Percentiles rank a stretch among this genome's conserved stretches.
These are phyloP conservation scores for Boletellus sp. DNA, from an alignment of 768 basidiomycete species.

Conservation along the genomic window DNA sequence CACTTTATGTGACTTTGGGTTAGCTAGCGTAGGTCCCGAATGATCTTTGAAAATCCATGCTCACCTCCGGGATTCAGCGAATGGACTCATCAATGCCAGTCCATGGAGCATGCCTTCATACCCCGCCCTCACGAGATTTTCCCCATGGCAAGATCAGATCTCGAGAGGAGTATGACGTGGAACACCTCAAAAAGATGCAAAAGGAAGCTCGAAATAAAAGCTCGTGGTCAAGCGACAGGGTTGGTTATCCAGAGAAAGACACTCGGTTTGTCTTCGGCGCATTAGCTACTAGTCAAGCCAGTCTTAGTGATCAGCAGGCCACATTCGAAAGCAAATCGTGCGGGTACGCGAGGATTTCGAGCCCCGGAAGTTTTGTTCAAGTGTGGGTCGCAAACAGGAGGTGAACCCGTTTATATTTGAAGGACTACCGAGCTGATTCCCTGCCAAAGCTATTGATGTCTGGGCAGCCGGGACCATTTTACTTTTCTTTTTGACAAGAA, in stretches of 20 bases:
- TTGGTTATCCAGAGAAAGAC: slow-evolving; percentile 78
- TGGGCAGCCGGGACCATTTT: slow-evolving; percentile 95
- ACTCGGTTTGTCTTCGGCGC: slow-evolving; percentile 44
- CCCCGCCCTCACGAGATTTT: slow-evolving; percentile 50
- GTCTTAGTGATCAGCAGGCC: slow-evolving; percentile 45
- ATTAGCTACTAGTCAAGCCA: background rate
- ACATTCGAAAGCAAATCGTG: slow-evolving; percentile 88
- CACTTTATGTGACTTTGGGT: slow-evolving; percentile 90
- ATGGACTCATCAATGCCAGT: slow-evolving; percentile 45
- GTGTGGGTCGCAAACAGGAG: slow-evolving; percentile 88
- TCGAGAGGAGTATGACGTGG: slow-evolving; percentile 44
- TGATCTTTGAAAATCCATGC: background rate
- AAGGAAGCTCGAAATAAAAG: slow-evolving; percentile 57
- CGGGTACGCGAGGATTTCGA: slow-evolving; percentile 94
- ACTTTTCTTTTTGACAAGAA: slow-evolving; percentile 85
- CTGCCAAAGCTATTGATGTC: slow-evolving; percentile 78
- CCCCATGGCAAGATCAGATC: slow-evolving; percentile 66
- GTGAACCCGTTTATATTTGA: slow-evolving; percentile 42
- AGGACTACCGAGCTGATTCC: slow-evolving; percentile 8
- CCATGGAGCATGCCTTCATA: slow-evolving; percentile 74
- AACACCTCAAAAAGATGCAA: slow-evolving; percentile 54
- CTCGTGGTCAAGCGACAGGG: slow-evolving; percentile 54
- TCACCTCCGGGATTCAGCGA: slow-evolving; percentile 40
- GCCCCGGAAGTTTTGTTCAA: slow-evolving; percentile 96
- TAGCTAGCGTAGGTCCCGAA: slow-evolving; percentile 73